Conservation (phyloP, 2,329 filamentous ascomycete species). For the Thielaviopsis ethacetica region DNA sequence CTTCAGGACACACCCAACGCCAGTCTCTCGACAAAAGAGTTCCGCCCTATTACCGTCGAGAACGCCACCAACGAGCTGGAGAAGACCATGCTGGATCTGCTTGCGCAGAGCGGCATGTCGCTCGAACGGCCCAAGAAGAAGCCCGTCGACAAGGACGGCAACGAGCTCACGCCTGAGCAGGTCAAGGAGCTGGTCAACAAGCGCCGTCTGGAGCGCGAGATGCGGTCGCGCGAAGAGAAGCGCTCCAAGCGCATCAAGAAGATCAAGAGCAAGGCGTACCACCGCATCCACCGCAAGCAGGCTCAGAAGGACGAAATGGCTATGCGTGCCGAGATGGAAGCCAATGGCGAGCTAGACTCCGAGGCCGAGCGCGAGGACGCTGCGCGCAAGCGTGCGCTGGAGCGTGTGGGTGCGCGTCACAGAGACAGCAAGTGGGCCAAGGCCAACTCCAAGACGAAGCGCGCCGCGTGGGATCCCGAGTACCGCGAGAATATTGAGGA, state of each 20-base stretch:
- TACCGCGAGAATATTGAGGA: conserved; percentile 63
- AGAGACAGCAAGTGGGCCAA: conserved; percentile 88
- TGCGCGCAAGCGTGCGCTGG: conserved; percentile 64
- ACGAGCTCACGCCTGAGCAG: conserved; percentile 50
- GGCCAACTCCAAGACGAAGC: conserved; percentile 59
- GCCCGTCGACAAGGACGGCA: conserved; percentile 25
- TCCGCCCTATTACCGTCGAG: conserved; percentile 45
- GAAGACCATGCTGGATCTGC: conserved; percentile 69
- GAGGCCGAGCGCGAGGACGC: conserved; percentile 46
- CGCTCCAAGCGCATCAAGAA: conserved; percentile 90
- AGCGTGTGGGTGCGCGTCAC: conserved; percentile 73
- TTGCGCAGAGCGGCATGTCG: conserved; percentile 71
- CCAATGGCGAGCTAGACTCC: conserved; percentile 44
- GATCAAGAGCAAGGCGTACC: conserved; percentile 95
- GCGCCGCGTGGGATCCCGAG: conserved; percentile 77
- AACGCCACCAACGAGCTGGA: conserved; percentile 67
- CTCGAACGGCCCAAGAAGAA: conserved; percentile 33
- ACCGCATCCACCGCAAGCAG: conserved; percentile 76
- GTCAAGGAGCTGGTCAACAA: conserved; percentile 57
- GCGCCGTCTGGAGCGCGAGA: conserved; percentile 63
- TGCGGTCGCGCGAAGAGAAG: conserved; percentile 76
- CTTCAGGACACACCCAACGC: conserved; percentile 50
- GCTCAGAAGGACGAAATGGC: conserved; percentile 37
- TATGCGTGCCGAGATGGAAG: conserved; percentile 33
- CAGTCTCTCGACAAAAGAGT: conserved; percentile 44